Base-by-base conservation (phyloP, 768 basidiomycete species). In the Trametes cinnabarina region DNA sequence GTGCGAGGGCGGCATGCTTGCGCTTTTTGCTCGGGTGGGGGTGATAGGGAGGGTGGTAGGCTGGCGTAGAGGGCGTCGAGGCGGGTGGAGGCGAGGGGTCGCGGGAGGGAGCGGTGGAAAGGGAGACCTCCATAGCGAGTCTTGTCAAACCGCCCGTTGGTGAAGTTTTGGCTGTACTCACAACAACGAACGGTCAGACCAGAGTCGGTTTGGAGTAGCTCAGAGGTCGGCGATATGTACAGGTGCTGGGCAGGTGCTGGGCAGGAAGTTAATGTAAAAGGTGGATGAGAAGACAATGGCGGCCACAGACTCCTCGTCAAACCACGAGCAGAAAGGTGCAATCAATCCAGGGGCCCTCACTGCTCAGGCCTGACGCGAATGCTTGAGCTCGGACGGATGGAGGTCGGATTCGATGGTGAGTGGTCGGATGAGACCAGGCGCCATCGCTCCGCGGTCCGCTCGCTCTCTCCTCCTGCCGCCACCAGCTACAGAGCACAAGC, bases 1-100 rank as follows among this genome's bases (percentile, higher is more conserved):
- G 62, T 10, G 66, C 56, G 28, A 67, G 59, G 3, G 79, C 77
- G 0, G 76, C 74, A 41, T 81, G 78, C 70, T 87, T 90, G 47
- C 88, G 78, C 69, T 89, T 79, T 54, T 69, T 44, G 47, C 26
- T 60, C 22, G 57, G 37, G n/a, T 52, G 51, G 4, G 46, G 39
- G 14, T 47, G 59, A 37, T 55, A 48, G 12, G 47, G 51, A 3
- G 46, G 39, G 8, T 47, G 59, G 43, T 55, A 47, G 17, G 60
- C 68, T 9, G 65, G 51, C 15, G 58, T 55, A 9, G 61, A 55
- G 4, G 69, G 54, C 0, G 74, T 69, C 1, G 75, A 70, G 32
- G 74, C 70, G 22, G 71, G 71, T 28, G 64, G 56, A 44, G 73
- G 72, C 22, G 77, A 76, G 37, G 66, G 67, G 43, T 72, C 71